Evolutionary conservation across 2,329 filamentous ascomycete species (phyloP).

Genomic region (Penicillium thymicola): DNA sequence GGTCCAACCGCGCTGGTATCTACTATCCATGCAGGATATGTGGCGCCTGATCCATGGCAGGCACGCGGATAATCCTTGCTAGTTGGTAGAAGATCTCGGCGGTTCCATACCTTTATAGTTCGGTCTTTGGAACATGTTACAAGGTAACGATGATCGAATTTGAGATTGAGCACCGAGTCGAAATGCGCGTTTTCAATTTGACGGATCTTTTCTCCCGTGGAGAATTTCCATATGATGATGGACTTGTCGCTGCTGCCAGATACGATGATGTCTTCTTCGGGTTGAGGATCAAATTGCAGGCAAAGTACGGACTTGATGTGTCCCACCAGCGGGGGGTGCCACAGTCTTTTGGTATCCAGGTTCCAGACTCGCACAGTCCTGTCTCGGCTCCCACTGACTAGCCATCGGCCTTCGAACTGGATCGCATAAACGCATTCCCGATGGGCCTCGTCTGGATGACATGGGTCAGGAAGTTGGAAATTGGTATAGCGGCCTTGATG

Average conservation of each 20-base stretch:
- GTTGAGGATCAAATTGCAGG: conserved; percentile 86
- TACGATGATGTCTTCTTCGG: conserved; percentile 86
- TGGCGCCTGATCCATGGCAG: conserved; percentile 41
- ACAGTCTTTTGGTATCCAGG: conserved; percentile 73
- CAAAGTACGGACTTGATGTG: conserved; percentile 88
- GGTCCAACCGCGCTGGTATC: conserved; percentile 47
- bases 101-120: conserved; percentile 94
- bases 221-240: conserved; percentile 90
- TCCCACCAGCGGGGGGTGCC: conserved; percentile 67
- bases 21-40: conserved; percentile 54
- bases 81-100: conserved; percentile 57
- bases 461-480: conserved; percentile 86
- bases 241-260: conserved; percentile 91
- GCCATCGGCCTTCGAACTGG: conserved; percentile 78
- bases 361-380: conserved; percentile 87
- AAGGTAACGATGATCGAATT: conserved; percentile 85
- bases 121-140: conserved; percentile 98
- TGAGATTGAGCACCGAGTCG: conserved; percentile 90
- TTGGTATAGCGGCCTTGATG: conserved; percentile 74
- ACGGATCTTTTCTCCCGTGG: conserved; percentile 78
- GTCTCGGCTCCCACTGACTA: conserved; percentile 92
- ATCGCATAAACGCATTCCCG: conserved; percentile 92
- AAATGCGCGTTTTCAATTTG: conserved; percentile 72
- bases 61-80: conserved; percentile 47
- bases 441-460: conserved; percentile 77